Base-by-base conservation (phyloP, 176 grass and related monocot species). In the Zea luxurians region DNA sequence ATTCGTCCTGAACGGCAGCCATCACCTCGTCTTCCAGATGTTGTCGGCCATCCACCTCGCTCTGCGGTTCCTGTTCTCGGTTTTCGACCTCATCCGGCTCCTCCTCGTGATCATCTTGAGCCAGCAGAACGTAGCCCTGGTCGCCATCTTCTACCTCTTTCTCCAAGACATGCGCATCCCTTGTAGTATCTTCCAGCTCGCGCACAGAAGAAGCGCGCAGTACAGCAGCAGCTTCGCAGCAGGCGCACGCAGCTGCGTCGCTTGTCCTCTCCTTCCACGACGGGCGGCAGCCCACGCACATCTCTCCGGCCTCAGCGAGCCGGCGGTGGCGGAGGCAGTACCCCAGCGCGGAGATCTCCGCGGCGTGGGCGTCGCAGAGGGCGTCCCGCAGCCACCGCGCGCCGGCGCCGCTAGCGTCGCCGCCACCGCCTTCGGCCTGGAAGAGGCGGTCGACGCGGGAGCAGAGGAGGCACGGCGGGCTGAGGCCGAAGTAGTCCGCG, bases 371-470 rank as follows among this genome's bases (percentile, higher is more conserved):
- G 82, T 83, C 83, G 76, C 96, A 99, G 45, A 99, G 82, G 44
- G 76, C 72, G 37, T 66, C 67, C 3, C 76, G 75, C 83, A 82
- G 85, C 58, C 80, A 77, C 34, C 76, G 75, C 35, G 44, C 71
- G 54, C 68, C 75, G 42, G 50, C 79, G 38, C 38, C 38, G 4
- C 38, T 27, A 40, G 38, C 18, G 27, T 27, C 27, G 27, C 44
- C 64, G 10, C 44, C 79, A 36, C 15, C 60, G 13, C 45, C 82
- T 35, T 42, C 85, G 1, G 58, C 61, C 58, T 86, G 89, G 71
- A 98, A 92, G 67, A 96, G 86, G 2, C 89, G 86, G 72, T 99
- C 96, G 44, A 93, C 84, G 66, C 92, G 77, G 73, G 96, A 93
- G 74, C 96, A 99, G 80, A 96, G 85, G 64, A 96, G 55, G 71